Base-by-base conservation (phyloP, 163 green algal species). In the Chlamydomonas reinhardtii region DNA sequence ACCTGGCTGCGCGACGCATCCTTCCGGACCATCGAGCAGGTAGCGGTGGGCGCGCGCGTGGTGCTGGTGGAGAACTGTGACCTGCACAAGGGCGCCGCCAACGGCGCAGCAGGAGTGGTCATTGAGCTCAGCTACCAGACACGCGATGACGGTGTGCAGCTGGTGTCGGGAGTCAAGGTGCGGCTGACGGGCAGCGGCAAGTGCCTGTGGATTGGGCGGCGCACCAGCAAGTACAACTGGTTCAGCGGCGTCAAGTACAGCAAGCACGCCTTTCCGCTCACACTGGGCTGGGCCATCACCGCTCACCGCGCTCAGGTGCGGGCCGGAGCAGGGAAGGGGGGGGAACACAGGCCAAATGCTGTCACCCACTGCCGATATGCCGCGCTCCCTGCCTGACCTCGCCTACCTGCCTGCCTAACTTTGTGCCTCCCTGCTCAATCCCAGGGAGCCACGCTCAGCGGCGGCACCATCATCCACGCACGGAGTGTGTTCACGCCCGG, bases 401-500 rank as follows among this genome's bases (percentile, higher is more conserved):
- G 19, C 6, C 22, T n/a, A 27, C 56, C 22, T 3, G 22, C 62
- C 25, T 32, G 25, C 62, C 27, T 34, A 3, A 70, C 25, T 3
- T 12, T 34, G 11, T 35, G 25, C 25, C 25, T 4, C 62, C 31
- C 37, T 20, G 15, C 15, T 3, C n/a, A 2, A 8, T 6, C 19
- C 6, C n/a, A 86, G n/a, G 79, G 79, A 12, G 69, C 54, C 9
- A 86, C 66, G 0, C 68, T 78, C 52, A 4, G 32, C 2, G 79
- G 79, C 8, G 11, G 4, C 24, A 72, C 52, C 54, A 79, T 86
- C 79, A 12, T 78, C 11, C 79, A 79, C n/a, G 79, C 65, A 6
- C 52, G 68, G 15, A n/a, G 20, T 5, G 79, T 56, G 52, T 86
- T 86, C n/a, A n/a, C n/a, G n/a, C n/a, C n/a, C n/a, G n/a, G n/a